Evolutionary conservation across 2,329 filamentous ascomycete genomes (phyloP), one percentile per base, ranked within the genome.

Genomic region (Fusarium ramigenum): DNA sequence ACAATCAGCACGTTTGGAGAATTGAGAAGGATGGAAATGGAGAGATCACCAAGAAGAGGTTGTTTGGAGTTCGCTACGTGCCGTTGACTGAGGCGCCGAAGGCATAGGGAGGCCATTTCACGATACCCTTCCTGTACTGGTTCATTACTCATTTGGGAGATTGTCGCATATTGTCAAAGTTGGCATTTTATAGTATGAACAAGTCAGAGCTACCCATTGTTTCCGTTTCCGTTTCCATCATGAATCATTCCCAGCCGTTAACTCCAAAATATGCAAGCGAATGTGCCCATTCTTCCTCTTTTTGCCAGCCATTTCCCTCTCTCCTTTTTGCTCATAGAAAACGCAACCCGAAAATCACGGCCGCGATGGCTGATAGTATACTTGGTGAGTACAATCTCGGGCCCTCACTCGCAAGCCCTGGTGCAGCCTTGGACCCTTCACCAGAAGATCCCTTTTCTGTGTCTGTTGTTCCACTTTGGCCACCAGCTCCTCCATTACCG

Each of bases 11-110:
- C 78, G 90, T 96, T 14, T 96, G 91, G 87, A 87, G 90, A 4
- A 87, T 96, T 47, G 90, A 94, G 77, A 96, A 95, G 85, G 89
- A 92, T 76, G 84, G 82, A 40, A 81, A 91, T 9, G 93, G 93
- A 4, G 83, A 82, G 6, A 83, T 95, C 6, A 86, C 81, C 32
- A 90, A 84, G 83, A 87, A 87, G 82, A 90, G 86, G 82, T 76
- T 92, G 70, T 93, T 92, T 80, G 92, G 90, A 0, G 93, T 96
- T 46, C 84, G 90, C 73, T 96, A 96, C 84, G 93, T 96, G 66
- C 92, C 92, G 8, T 82, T 95, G 82, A 94, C 92, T 9, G 92
- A 95, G 83, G 87, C 92, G 28, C 92, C 91, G 15, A 78, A 44
- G 21, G 49, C 56, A 30, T 50, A n/a, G 25, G 16, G 30, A 34